These are phyloP conservation scores for Dioscorea dumetorum DNA, from an alignment of 106 monocot species.

Conservation along the genomic window DNA sequence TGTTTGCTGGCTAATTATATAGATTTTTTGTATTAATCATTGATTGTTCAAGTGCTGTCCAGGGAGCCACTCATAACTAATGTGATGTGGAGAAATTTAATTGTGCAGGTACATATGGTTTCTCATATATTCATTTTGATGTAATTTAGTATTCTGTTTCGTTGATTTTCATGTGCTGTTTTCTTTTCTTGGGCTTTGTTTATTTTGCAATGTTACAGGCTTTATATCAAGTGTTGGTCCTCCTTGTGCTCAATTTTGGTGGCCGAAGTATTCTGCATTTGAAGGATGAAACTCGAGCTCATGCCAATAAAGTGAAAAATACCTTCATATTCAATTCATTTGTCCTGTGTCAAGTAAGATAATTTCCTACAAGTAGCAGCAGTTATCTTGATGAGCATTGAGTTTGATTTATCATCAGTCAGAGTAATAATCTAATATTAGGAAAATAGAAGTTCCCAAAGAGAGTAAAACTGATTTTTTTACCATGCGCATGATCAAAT, in stretches of 20 bases:
- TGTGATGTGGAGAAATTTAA: constrained; percentile 92
- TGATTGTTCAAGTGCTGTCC: neutral
- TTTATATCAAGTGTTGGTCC: constrained; percentile 53
- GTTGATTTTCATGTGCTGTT: neutral
- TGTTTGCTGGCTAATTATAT: neutral
- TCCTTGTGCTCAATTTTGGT: constrained; percentile 53
- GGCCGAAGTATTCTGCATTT: constrained; percentile 44
- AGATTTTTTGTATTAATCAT: neutral
- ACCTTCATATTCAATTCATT: constrained; percentile 78
- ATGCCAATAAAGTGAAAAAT: constrained; percentile 68
- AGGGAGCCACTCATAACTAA: constrained; percentile 77
- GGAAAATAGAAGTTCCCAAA: too few relatives aligned
- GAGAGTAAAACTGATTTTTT: too few relatives aligned
- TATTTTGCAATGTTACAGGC: constrained; percentile 28
- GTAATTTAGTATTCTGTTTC: neutral
- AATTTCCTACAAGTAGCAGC: too few relatives aligned
- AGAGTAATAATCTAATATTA: too few relatives aligned
- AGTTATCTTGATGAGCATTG: too few relatives aligned
- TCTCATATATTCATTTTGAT: neutral
- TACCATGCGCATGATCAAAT: too few relatives aligned
- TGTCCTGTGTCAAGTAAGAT: constrained; percentile 65
- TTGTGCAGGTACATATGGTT: constrained; percentile 44
- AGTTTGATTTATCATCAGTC: too few relatives aligned
- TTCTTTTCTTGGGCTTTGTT: neutral
- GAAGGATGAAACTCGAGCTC: constrained; percentile 30